Conservation (phyloP, 345 rosid species). For the rapeseed (Brassica napus) region DNA sequence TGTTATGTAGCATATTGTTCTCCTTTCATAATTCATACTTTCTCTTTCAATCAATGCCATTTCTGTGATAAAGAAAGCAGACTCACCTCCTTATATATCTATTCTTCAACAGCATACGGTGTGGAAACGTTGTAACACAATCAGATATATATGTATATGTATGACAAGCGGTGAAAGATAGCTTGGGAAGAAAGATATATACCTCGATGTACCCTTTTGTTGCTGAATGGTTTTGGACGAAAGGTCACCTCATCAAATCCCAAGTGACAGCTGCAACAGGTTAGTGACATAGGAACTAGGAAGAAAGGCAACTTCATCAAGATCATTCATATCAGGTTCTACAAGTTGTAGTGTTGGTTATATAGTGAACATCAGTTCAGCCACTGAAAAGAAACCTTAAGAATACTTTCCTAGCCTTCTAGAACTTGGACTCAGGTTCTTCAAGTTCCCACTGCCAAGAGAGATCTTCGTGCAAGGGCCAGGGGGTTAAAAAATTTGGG, state of each 20-base stretch:
- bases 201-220: constrained; percentile 51
- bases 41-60: constrained; percentile 6
- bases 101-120: constrained; percentile 75
- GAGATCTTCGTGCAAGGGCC: constrained; percentile 91
- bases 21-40: background rate
- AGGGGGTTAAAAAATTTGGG: constrained; percentile 92
- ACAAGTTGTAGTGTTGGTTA: background rate
- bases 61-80: no score
- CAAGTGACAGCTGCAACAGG: constrained; percentile 99
- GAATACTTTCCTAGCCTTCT: background rate
- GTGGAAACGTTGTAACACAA: constrained; percentile 88
- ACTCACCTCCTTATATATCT: background rate
- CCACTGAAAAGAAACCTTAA: background rate
- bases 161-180: constrained; percentile 95
- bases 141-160: constrained; percentile 74
- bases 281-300: constrained; percentile 32
- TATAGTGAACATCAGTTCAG: background rate
- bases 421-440: constrained; percentile 61
- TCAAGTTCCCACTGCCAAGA: constrained; percentile 79
- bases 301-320: constrained; percentile 28
- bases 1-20: constrained; percentile 16
- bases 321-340: background rate
- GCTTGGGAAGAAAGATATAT: constrained; percentile 50
- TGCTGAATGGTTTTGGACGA: background rate
- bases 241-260: constrained; percentile 50